Percentiles rank a stretch among this genome's conserved stretches.
Conservation (phyloP, 805 yeast species). For the Ogataea populi-albae region DNA sequence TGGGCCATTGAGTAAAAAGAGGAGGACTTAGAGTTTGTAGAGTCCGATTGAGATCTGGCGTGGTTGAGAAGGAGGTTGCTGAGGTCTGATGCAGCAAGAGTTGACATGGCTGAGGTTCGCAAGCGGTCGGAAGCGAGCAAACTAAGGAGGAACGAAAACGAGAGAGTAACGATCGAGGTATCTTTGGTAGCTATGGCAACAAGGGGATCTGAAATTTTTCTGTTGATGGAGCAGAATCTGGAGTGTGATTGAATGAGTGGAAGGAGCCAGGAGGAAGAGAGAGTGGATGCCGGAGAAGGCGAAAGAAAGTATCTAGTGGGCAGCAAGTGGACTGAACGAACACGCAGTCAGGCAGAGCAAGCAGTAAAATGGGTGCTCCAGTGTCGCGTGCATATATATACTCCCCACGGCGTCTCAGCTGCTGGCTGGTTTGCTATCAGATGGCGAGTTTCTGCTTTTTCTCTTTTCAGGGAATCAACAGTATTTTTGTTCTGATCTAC, state of each 20-base stretch:
- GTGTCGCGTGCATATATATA: too few relatives aligned
- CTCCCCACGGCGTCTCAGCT: conserved; percentile 1
- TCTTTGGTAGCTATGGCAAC: conserved; percentile 6
- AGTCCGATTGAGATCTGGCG: conserved; percentile 32
- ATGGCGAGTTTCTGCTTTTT: conserved; percentile 21
- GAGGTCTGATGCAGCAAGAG: conserved; percentile 16
- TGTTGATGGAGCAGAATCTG: neutral
- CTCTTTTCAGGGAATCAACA: conserved; percentile 18
- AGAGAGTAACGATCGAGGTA: conserved; percentile 5
- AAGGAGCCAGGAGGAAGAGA: too few relatives aligned
- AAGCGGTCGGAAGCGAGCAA: neutral
- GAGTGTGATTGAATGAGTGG: neutral
- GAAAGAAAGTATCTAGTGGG: too few relatives aligned
- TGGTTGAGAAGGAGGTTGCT: conserved; percentile 19
- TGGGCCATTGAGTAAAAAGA: conserved; percentile 23
- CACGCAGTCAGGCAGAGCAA: too few relatives aligned
- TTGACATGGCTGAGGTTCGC: conserved; percentile 21
- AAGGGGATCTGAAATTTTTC: neutral
- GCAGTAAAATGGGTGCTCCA: too few relatives aligned
- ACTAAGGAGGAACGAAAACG: conserved; percentile 1
- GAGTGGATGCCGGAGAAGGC: too few relatives aligned
- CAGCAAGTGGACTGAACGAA: too few relatives aligned
- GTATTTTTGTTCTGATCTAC: conserved; percentile 19
- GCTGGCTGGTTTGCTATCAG: conserved; percentile 3
- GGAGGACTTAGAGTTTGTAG: conserved; percentile 26